phyloP scores from a whole-genome alignment of 2,329 filamentous ascomycete genomes.

The Seiridium cupressi region DNA sequence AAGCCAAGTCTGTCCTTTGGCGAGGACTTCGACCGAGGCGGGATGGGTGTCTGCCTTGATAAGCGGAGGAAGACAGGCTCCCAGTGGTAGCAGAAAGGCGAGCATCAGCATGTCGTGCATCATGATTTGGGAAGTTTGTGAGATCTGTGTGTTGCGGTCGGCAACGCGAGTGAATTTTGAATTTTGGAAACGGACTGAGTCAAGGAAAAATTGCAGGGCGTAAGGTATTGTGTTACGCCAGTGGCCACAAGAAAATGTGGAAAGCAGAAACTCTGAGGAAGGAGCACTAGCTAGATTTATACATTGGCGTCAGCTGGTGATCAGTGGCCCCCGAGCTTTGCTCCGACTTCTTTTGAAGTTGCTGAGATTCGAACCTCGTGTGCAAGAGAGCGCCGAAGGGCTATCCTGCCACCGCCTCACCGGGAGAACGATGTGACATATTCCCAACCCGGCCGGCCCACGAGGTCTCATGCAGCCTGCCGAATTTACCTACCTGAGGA shows the following conservation, averaged over 20 bases:
- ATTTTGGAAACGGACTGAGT: no score
- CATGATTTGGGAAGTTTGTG: neutral
- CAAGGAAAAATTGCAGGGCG: no score
- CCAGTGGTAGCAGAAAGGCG: slow-evolving; percentile 6
- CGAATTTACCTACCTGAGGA: slow-evolving; percentile 4
- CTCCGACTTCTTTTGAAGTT: no score
- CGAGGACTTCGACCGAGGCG: neutral
- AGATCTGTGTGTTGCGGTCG: neutral
- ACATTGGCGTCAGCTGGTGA: no score
- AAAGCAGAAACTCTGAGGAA: no score
- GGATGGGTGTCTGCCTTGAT: neutral
- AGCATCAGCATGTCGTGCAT: neutral
- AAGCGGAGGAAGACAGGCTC: neutral
- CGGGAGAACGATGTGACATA: neutral
- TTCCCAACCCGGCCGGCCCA: neutral
- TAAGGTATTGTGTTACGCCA: no score
- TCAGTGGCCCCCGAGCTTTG: no score
- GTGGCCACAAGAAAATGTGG: no score
- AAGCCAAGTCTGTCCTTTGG: neutral
- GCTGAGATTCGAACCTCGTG: no score
- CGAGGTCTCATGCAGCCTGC: slow-evolving; percentile 6
- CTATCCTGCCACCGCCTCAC: neutral
- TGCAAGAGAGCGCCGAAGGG: neutral
- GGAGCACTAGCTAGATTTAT: no score
- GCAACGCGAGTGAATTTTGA: no score